Base-by-base conservation (phyloP, 768 basidiomycete species). In the Chiua virens region DNA sequence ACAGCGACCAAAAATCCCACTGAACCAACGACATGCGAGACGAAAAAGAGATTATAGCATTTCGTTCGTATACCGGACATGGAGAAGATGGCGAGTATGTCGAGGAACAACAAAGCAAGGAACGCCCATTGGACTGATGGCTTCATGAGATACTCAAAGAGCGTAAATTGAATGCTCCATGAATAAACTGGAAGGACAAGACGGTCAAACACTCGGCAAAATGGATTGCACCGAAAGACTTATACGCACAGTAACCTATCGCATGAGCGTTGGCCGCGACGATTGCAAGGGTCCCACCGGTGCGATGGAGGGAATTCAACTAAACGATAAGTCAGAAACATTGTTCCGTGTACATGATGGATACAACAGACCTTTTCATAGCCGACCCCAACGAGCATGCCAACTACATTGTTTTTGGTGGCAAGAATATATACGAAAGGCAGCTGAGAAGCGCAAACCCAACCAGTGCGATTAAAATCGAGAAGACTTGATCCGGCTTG, bases 291-390 rank as follows among this genome's bases (percentile, higher is more conserved):
- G 74, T 66, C 2, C 87, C 89, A 13, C 76, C 71, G 59, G 83
- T 80, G 22, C 89, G 82, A 68, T 92, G 90, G 9, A 91, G 66
- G 63, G 77, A 89, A 67, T 92, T 89, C 40, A 91, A 69, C 85
- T 89, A 49, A 38, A 39, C 1, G 46, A 36, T 36, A 15, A 13
- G 23, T 54, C 28, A 48, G 10, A 28, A 37, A 34, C 9, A 1
- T 8, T 21, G 5, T 3, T 30, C 17, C 4, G 14, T 15, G 15
- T 35, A 38, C 22, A 2, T 4, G 8, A 7, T 30, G 3, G 8
- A 25, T 20, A 44, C 32, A 32, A 52, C 54, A 39, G 42, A 86
- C 86, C 73, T 81, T 82, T 64, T 86, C 85, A 62, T 91, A 91
- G 15, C 83, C 81, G 34, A 77, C 62, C 8, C 86, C 86, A 22